These are phyloP conservation scores for Fusarium sp. DNA, from an alignment of 2,329 filamentous ascomycete species.

Conservation along the genomic window DNA sequence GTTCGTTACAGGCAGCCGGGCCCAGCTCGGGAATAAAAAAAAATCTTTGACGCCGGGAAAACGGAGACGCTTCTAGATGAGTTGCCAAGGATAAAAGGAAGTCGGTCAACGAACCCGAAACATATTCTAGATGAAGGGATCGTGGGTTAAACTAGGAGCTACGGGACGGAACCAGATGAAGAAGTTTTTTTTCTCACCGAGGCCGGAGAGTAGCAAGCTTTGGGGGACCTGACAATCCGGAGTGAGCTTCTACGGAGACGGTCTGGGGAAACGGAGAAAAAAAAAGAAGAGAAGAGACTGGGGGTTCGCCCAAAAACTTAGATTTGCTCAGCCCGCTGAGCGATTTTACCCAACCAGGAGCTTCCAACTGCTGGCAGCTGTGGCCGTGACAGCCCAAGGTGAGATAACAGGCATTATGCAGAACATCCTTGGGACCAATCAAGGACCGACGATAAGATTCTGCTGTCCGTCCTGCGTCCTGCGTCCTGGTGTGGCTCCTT, in stretches of 20 bases:
- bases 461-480: constrained; percentile 18
- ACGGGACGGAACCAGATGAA: not conserved
- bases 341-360: constrained; percentile 37
- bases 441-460: constrained; percentile 44
- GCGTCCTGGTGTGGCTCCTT: constrained; percentile 19
- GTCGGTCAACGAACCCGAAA: constrained; percentile 4
- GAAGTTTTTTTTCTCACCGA: constrained; percentile 11
- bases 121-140: not conserved
- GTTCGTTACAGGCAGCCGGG: constrained; percentile 21
- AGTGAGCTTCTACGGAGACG: constrained; percentile 22
- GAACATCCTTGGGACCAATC: constrained; percentile 44
- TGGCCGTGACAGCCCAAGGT: constrained; percentile 28
- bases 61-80: constrained; percentile 21
- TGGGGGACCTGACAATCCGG: constrained; percentile 24
- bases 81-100: constrained; percentile 14
- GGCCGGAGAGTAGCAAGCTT: constrained; percentile 17
- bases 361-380: constrained; percentile 33
- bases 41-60: constrained; percentile 19
- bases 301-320: constrained; percentile 23
- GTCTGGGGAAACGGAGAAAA: constrained; percentile 41
- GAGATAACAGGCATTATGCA: constrained; percentile 50
- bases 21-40: constrained; percentile 33
- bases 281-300: constrained; percentile 14
- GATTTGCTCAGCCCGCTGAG: constrained; percentile 32
- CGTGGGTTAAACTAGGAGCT: not conserved